Conservation (phyloP, 1,139 yeast species). For the Suhomyces kunorum region DNA sequence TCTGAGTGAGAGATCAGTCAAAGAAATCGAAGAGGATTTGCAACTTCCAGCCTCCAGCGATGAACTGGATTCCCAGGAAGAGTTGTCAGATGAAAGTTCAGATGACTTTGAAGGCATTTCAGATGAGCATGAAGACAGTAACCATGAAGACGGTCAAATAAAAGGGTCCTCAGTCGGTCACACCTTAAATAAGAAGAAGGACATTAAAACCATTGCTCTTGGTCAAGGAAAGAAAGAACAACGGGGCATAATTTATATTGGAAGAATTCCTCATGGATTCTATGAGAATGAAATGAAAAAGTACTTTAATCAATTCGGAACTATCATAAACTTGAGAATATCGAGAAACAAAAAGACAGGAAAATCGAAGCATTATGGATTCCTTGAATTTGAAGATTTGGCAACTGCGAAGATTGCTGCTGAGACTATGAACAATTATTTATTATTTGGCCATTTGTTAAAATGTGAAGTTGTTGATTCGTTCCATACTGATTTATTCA, state of each 20-base stretch:
- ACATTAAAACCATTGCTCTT: conserved; percentile 18
- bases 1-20: conserved; percentile 23
- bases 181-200: conserved; percentile 22
- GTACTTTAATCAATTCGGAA: conserved; percentile 90
- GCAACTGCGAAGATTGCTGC: conserved; percentile 87
- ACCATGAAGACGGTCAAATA: no score
- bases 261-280: conserved; percentile 91
- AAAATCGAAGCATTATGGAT: conserved; percentile 89
- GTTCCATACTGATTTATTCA: conserved; percentile 48
- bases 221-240: conserved; percentile 22
- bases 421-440: conserved; percentile 94
- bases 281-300: conserved; percentile 78
- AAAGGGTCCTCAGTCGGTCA: conserved; percentile 18
- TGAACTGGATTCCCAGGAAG: conserved; percentile 15
- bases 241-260: conserved; percentile 79
- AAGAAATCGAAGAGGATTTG: conserved; percentile 34
- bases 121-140: conserved; percentile 19
- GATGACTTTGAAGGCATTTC: conserved; percentile 28
- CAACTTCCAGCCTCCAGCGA: conserved; percentile 32
- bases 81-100: conserved; percentile 20
- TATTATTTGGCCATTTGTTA: conserved; percentile 81
- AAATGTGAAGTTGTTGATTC: conserved; percentile 59
- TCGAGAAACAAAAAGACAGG: conserved; percentile 93
- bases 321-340: conserved; percentile 69
- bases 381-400: conserved; percentile 72